Conservation (phyloP, 768 basidiomycete species). For the Macrolepiota albuminosa region DNA sequence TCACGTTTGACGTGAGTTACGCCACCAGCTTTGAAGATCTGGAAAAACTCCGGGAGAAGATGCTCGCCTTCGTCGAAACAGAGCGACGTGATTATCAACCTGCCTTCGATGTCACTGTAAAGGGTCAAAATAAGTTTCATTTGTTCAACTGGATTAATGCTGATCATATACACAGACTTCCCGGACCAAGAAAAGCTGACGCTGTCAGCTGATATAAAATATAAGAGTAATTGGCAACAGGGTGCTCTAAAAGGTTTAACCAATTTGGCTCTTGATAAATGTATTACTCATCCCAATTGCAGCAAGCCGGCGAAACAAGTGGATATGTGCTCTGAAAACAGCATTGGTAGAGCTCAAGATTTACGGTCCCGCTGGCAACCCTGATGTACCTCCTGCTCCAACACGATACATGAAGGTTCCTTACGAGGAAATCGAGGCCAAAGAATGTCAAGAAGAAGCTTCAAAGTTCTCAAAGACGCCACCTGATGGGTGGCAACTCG, state of each 20-base stretch:
- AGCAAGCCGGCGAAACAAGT: constrained; percentile 85
- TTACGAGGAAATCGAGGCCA: constrained; percentile 53
- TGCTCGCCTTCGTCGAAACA: constrained; percentile 70
- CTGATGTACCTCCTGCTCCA: constrained; percentile 48
- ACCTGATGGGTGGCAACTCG: constrained; percentile 43
- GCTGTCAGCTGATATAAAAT: constrained; percentile 78
- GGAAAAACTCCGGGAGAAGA: constrained; percentile 67
- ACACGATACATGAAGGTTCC: constrained; percentile 67
- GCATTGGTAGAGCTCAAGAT: constrained; percentile 66
- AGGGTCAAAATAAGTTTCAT: constrained; percentile 34
- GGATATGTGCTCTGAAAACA: constrained; percentile 83
- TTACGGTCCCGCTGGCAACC: constrained; percentile 60
- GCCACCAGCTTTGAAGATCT: constrained; percentile 78
- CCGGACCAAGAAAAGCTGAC: constrained; percentile 77
- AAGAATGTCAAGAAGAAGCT: constrained; percentile 28
- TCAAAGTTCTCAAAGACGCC: constrained; percentile 23
- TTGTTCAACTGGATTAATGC: not conserved
- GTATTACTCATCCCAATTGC: constrained; percentile 7
- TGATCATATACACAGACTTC: constrained; percentile 44
- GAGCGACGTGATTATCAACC: constrained; percentile 76
- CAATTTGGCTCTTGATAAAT: constrained; percentile 1
- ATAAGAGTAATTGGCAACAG: constrained; percentile 85
- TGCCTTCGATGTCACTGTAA: constrained; percentile 66
- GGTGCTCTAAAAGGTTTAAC: constrained; percentile 59
- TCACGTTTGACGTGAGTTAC: constrained; percentile 78